These are phyloP conservation scores for Starmerella tilneyi DNA, from an alignment of 805 yeast genomes.

Conservation along the genomic window DNA sequence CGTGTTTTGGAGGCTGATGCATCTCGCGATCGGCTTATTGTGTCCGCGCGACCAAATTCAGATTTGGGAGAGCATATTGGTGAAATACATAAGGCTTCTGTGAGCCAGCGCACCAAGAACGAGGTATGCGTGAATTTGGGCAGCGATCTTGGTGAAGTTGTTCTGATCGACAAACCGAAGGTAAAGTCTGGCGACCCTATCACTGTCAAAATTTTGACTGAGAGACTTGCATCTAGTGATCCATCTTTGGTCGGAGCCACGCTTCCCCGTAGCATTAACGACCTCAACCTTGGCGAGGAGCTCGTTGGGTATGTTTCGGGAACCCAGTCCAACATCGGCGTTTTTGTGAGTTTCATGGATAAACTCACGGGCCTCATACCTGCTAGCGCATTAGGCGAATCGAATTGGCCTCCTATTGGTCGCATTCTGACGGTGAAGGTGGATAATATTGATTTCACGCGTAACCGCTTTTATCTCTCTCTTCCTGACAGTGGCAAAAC, in stretches of 20 bases:
- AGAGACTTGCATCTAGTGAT: slow-evolving; percentile 50
- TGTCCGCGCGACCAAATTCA: slow-evolving; percentile 35
- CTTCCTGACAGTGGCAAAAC: slow-evolving; percentile 7
- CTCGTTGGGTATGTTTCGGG: slow-evolving; percentile 70
- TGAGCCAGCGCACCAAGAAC: slow-evolving; percentile 69
- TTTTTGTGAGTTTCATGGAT: slow-evolving; percentile 66
- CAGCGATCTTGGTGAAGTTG: slow-evolving; percentile 55
- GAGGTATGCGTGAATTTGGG: slow-evolving; percentile 56
- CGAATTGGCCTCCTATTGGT: slow-evolving; percentile 45
- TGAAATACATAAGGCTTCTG: slow-evolving; percentile 20
- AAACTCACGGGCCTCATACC: slow-evolving; percentile 73
- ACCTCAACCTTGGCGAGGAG: slow-evolving; percentile 41
- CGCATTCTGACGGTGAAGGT: slow-evolving; percentile 35
- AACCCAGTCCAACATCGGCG: slow-evolving; percentile 58
- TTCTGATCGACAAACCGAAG: slow-evolving; percentile 23
- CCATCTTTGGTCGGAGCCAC: slow-evolving; percentile 51
- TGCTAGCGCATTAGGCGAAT: slow-evolving; percentile 40
- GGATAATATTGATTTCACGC: slow-evolving; percentile 54
- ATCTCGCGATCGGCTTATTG: slow-evolving; percentile 47
- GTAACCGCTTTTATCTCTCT: slow-evolving; percentile 50
- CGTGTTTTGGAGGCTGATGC: slow-evolving; percentile 50
- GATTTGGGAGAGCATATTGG: slow-evolving; percentile 11
- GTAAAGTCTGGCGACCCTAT: slow-evolving; percentile 52
- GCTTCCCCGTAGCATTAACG: slow-evolving; percentile 53
- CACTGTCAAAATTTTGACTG: slow-evolving; percentile 56